phyloP scores from a whole-genome alignment of 306 rosid genomes.

The Malus orientalis region DNA sequence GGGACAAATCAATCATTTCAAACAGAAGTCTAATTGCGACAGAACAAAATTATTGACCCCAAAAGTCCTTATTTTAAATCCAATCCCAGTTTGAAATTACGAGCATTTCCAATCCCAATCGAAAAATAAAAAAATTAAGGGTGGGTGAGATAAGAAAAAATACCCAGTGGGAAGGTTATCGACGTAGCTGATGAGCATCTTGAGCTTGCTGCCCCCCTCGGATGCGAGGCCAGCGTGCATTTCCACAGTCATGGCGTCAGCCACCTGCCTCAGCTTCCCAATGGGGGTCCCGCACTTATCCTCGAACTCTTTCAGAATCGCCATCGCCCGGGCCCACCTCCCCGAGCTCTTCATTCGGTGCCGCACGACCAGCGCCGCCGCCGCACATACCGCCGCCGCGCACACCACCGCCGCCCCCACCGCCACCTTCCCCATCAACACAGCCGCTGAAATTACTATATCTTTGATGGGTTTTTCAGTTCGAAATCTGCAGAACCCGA shows the following conservation, averaged over 20 bases:
- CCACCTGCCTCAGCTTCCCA: conserved; percentile 60
- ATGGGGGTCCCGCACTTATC: conserved; percentile 60
- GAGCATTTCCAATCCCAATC: background rate
- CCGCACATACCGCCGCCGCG: conserved; percentile 68
- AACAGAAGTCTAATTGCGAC: background rate
- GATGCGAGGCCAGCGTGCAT: conserved; percentile 97
- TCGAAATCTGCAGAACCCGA: background rate
- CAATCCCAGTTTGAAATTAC: background rate
- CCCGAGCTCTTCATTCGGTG: conserved; percentile 40
- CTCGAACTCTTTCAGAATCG: conserved; percentile 56
- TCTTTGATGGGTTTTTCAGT: background rate
- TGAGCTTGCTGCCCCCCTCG: conserved; percentile 89
- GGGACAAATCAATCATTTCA: background rate
- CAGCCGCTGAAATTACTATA: background rate
- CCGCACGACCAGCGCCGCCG: conserved; percentile 69
- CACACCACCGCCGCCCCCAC: conserved; percentile 58
- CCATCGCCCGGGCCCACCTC: conserved; percentile 49
- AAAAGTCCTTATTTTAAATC: background rate
- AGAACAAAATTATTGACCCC: background rate
- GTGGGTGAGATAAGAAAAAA: background rate
- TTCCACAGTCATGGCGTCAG: conserved; percentile 89
- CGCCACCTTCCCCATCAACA: conserved; percentile 62
- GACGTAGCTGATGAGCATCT: conserved; percentile 90
- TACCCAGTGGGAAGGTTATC: conserved; percentile 96
- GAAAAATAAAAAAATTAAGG: background rate